A percentile compares a stretch with the other conserved stretches of the same genome.
phyloP scores from a whole-genome alignment of 305 asterid genomes.

The Solanum hybrid region DNA sequence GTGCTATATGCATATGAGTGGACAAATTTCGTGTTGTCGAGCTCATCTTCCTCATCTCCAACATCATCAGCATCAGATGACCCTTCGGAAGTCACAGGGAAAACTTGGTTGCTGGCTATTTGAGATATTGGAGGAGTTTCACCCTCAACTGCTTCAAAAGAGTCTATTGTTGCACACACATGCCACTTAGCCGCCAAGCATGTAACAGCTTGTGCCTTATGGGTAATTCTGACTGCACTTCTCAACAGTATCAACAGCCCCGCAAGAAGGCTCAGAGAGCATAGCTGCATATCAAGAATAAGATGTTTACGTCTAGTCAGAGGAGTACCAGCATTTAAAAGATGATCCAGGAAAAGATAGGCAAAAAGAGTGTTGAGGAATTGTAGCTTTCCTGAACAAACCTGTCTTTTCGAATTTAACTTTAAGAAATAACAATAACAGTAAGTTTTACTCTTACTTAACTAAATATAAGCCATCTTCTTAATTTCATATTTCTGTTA shows the following conservation, averaged over 20 bases:
- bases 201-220: slow-evolving; percentile 74
- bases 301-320: background rate
- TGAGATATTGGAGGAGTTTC: slow-evolving; percentile 49
- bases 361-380: background rate
- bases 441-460: background rate
- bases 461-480: background rate
- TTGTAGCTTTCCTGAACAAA: background rate
- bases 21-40: slow-evolving; percentile 56
- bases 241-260: slow-evolving; percentile 65
- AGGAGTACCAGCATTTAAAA: background rate
- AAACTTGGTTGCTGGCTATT: slow-evolving; percentile 14
- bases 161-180: slow-evolving; percentile 76
- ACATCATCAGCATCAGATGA: slow-evolving; percentile 56
- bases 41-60: slow-evolving; percentile 88
- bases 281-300: slow-evolving; percentile 43
- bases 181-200: slow-evolving; percentile 97
- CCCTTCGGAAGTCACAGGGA: slow-evolving; percentile 23
- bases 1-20: slow-evolving; percentile 66
- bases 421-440: background rate
- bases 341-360: background rate
- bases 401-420: background rate
- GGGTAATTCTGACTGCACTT: slow-evolving; percentile 85
- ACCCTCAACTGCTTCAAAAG: slow-evolving; percentile 44
- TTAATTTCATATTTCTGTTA: background rate
- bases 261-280: slow-evolving; percentile 73